Conservation (phyloP, 345 rosid genomes). For the Eutrema heterophyllum region DNA sequence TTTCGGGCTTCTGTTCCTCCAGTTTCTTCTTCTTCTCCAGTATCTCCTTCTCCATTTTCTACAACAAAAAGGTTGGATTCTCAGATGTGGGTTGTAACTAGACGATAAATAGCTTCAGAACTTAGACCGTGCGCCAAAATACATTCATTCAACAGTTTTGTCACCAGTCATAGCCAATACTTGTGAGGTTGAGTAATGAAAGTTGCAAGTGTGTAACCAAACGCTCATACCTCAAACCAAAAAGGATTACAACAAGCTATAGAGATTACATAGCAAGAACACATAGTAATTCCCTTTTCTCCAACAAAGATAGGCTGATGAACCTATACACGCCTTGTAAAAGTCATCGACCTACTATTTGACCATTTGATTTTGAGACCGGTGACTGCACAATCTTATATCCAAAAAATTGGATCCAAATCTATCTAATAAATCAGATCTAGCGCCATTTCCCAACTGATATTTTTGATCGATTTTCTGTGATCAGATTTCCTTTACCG, state of each 20-base stretch:
- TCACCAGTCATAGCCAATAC: background rate
- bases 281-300: background rate
- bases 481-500: background rate
- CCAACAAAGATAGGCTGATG: too few relatives aligned
- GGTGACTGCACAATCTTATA: background rate
- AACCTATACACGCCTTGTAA: too few relatives aligned
- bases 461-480: background rate
- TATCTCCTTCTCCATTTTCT: constrained; percentile 92
- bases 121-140: background rate
- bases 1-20: constrained; percentile 49
- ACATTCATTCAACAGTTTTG: background rate
- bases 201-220: background rate
- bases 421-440: background rate
- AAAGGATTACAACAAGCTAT: background rate
- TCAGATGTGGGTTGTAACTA: background rate
- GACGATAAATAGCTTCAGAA: background rate
- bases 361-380: background rate
- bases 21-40: constrained; percentile 61
- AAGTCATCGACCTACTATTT: background rate
- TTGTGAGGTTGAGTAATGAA: background rate
- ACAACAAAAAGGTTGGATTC: background rate
- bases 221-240: background rate
- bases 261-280: background rate
- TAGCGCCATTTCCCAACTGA: background rate
- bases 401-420: background rate